Evolutionary conservation across 2,329 filamentous ascomycete genomes (phyloP).

Genomic region (Karstenula rhodostoma): DNA sequence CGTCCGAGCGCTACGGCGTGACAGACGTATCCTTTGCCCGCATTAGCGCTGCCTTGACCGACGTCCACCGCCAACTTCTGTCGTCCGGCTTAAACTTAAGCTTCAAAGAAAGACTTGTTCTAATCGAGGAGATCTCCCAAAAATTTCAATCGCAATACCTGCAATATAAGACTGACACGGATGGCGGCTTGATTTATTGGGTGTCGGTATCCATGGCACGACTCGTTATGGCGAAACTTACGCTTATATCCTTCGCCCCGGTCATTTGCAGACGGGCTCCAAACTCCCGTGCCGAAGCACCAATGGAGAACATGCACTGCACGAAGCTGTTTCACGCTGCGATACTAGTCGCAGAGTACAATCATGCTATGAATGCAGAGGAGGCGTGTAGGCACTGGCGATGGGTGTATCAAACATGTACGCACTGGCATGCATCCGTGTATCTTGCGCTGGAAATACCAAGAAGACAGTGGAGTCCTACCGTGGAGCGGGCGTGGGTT

Average conservation of each 20-base stretch:
- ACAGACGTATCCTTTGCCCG: slow-evolving; percentile 62
- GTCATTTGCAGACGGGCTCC: slow-evolving; percentile 31
- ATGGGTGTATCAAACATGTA: slow-evolving; percentile 31
- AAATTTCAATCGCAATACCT: slow-evolving; percentile 56
- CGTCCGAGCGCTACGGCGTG: slow-evolving; percentile 58
- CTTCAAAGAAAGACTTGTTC: slow-evolving; percentile 54
- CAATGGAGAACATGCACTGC: slow-evolving; percentile 48
- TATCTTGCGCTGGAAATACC: slow-evolving; percentile 26
- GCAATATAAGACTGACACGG: slow-evolving; percentile 41
- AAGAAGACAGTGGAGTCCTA: slow-evolving; percentile 24
- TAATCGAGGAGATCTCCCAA: slow-evolving; percentile 58
- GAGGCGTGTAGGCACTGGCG: slow-evolving; percentile 26
- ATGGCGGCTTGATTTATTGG: slow-evolving; percentile 49
- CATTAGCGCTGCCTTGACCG: slow-evolving; percentile 49
- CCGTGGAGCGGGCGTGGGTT: slow-evolving; percentile 29
- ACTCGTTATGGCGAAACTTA: slow-evolving; percentile 64
- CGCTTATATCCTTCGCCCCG: slow-evolving; percentile 34
- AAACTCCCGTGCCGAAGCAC: not conserved
- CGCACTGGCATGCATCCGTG: slow-evolving; percentile 30
- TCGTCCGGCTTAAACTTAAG: slow-evolving; percentile 23
- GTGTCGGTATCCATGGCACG: slow-evolving; percentile 53
- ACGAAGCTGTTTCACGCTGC: slow-evolving; percentile 60
- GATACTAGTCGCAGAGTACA: slow-evolving; percentile 62
- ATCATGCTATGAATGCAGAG: slow-evolving; percentile 26
- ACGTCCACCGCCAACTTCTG: slow-evolving; percentile 52